Evolutionary conservation across 2,329 filamentous ascomycete genomes (phyloP), one percentile per base, ranked within the genome.

Genomic region (Ambrosiella beaveri): DNA sequence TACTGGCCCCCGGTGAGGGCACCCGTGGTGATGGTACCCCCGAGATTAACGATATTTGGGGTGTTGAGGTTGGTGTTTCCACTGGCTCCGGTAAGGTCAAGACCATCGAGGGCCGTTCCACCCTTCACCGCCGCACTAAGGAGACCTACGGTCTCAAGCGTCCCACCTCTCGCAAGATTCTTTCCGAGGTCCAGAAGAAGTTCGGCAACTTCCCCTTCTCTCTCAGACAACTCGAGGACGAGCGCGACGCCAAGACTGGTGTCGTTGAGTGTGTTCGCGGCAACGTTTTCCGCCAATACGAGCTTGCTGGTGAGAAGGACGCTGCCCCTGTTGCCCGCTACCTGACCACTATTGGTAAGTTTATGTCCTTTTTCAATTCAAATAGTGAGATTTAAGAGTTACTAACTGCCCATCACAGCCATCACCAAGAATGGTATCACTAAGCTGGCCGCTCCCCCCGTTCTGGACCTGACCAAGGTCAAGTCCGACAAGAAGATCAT

Each of bases 131-230:
- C 69, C 86, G 91, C 67, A 97, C 93, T 59, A 84, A 81, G 64
- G 90, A 88, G 65, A 96, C 88, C 62, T 96, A 95, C 72, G 84
- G 83, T 62, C 79, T 98, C 64, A 98, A 97, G 82, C 85, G 93
- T 64, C 88, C 88, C 61, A 95, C 88, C 64, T 96, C 91, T 56
- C 83, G 91, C 69, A 88, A 94, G 73, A 85, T 91, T 54, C 78
- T 97, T 57, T 95, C 90, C 52, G 93, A 97, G 74, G 85, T 95
- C 62, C 85, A 94, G 71, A 94, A 91, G 82, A 96, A 91, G 76
- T 98, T 97, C 68, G 90, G 91, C 64, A 88, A 82, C 62, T 98
- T 98, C 79, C 93, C 93, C 65, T 98, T 98, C 81, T 95, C 88
- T 73, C 78, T 97, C 75, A 82, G 93, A 68, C 93, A 98, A 75